Evolutionary conservation across 768 basidiomycete species (phyloP), one percentile per base, ranked within the genome.

Genomic region (Cantharellus anzutake): DNA sequence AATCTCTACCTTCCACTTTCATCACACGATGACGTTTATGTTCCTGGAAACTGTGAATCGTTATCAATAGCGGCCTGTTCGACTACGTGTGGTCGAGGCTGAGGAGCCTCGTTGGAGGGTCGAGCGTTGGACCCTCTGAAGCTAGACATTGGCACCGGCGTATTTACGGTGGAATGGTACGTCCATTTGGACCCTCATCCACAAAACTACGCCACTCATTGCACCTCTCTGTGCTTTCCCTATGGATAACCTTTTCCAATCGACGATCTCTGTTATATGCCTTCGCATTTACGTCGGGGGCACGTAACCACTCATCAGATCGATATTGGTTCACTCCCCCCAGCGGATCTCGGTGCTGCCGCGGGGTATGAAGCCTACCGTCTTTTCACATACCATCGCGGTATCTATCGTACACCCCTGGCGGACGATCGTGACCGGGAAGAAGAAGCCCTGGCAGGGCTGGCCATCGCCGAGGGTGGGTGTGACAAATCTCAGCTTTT

Each of bases 361-460:
- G 84, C 84, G 5, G 84, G 82, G 2, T 86, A 84, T 66, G 84
- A 86, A 68, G 83, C 84, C 0, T 81, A 82, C 68, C 75, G 83
- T 14, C 76, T 76, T 37, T 82, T 81, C 79, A 78, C 78, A 79
- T 64, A 78, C 80, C 63, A 76, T 68, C 44, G 72, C 70, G 3
- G 63, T 42, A 72, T 82, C 51, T 78, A 80, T 60, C 76, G 60
- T 11, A 58, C 78, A 56, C 78, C 79, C 14, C 64, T 83, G 3
- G 74, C 74, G 58, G 77, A 74, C 4, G 79, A 83, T 64, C 67
- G 71, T 52, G 82, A 80, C 62, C 71, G 79, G 50, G 81, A 84
- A 66, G 70, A 80, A 58, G 84, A 86, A 68, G 80, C 74, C 11
- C 70, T 86, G 11, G 76, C 79, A 37, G 84, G 79, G 1, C 72